Evolutionary conservation across 805 yeast genomes (phyloP).

Genomic region (Suhomyces xylopsoci): DNA sequence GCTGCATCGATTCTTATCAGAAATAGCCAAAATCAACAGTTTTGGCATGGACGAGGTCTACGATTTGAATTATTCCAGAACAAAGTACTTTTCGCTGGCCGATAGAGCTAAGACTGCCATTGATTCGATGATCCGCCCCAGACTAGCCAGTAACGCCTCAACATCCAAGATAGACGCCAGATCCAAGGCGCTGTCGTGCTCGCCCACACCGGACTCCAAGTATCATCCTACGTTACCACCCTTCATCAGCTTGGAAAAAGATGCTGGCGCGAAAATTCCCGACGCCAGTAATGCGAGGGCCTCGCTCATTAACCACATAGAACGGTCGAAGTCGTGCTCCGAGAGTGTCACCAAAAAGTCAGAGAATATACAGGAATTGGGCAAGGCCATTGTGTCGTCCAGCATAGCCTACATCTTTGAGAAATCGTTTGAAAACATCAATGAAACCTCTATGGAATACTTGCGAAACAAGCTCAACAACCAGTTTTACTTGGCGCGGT

Average conservation of each 20-base stretch:
- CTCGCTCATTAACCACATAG: slow-evolving; percentile 39
- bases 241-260: slow-evolving; percentile 5
- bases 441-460: slow-evolving; percentile 54
- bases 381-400: slow-evolving; percentile 52
- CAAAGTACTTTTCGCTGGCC: slow-evolving; percentile 23
- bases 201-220: neutral
- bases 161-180: neutral
- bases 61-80: slow-evolving; percentile 33
- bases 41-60: slow-evolving; percentile 33
- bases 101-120: slow-evolving; percentile 48
- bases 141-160: slow-evolving; percentile 7
- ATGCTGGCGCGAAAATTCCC: slow-evolving; percentile 2
- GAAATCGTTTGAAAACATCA: slow-evolving; percentile 53
- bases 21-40: slow-evolving; percentile 31
- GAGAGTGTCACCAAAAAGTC: slow-evolving; percentile 37
- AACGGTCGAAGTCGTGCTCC: slow-evolving; percentile 61
- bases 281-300: slow-evolving; percentile 13
- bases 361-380: slow-evolving; percentile 54
- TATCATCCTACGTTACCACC: slow-evolving; percentile 8
- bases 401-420: slow-evolving; percentile 63
- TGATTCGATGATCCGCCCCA: slow-evolving; percentile 45
- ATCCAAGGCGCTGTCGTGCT: neutral
- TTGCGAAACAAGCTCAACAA: slow-evolving; percentile 43
- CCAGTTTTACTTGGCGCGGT: slow-evolving; percentile 40
- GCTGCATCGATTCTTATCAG: slow-evolving; percentile 26